A percentile compares a stretch with the other conserved stretches of the same genome.
Conservation (phyloP, 331 rosid species). For the Cydonia oblonga region DNA sequence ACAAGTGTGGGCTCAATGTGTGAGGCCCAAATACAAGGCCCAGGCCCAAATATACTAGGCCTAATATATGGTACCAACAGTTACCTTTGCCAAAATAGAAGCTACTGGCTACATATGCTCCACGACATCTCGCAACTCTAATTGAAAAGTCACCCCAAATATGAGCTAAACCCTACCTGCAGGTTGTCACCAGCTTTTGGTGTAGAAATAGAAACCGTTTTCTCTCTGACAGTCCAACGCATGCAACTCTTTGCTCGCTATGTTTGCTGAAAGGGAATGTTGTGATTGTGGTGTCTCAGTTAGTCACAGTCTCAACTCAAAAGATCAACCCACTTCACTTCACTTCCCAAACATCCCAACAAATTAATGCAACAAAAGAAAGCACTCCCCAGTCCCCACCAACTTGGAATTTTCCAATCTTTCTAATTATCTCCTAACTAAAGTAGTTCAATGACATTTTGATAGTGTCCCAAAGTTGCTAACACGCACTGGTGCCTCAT, state of each 20-base stretch:
- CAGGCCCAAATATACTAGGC: no score
- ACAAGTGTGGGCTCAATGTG: no score
- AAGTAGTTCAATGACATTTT: neutral
- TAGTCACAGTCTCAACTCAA: slow-evolving; percentile 57
- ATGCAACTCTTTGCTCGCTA: neutral
- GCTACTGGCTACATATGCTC: neutral
- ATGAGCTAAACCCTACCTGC: neutral
- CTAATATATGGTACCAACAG: no score
- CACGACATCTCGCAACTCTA: neutral
- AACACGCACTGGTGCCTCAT: slow-evolving; percentile 15
- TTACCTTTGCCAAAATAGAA: neutral
- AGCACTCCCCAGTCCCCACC: slow-evolving; percentile 12
- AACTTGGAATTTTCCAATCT: slow-evolving; percentile 23
- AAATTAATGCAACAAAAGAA: neutral
- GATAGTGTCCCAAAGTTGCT: slow-evolving; percentile 20
- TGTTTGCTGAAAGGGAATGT: slow-evolving; percentile 41
- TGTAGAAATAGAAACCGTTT: neutral
- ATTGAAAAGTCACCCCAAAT: neutral
- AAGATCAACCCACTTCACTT: slow-evolving; percentile 4
- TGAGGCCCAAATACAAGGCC: no score
- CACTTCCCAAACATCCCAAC: slow-evolving; percentile 3
- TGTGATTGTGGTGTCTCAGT: slow-evolving; percentile 44
- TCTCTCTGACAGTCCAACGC: neutral
- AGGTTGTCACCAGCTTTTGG: neutral
- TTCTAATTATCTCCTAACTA: neutral